Base-by-base conservation (phyloP, 2,329 filamentous ascomycete species). In the Verticillium nonalfalfae region DNA sequence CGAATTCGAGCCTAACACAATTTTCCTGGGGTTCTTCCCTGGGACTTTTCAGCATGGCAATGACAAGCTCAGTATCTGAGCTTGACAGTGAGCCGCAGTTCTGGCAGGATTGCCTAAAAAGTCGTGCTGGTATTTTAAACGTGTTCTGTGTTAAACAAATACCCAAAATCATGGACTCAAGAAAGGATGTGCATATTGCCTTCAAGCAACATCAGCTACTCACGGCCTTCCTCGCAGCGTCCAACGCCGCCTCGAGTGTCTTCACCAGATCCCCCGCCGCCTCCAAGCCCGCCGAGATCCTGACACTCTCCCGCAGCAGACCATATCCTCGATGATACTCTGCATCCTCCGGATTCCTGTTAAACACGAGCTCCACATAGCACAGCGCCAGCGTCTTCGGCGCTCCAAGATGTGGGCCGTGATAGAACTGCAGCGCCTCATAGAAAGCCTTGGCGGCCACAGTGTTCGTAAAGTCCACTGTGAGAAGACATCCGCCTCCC, bases 401-500 rank as follows among this genome's bases (percentile, higher is more conserved):
- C 0, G 81, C 83, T 1, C 81, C 83, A 0, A 86, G 72, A 65
- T 85, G 81, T 1, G 83, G 82, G 0, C 81, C 81, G 1, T 78
- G 74, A 65, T 82, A 80, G 61, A 84, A 75, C 14, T 78, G 73
- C 6, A 81, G 68, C 34, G 70, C 72, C 61, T 85, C 75, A 66
- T 83, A 84, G 63, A 85, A 86, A 0, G 76, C 75, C 3, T 63
- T 68, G 0, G 81, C 75, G 0, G 72, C 62, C 4, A 73, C 73
- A 0, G 78, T 62, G n/a, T 66, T 73, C 11, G 73, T 70, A 56
- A 87, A 81, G 55, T 85, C 79, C 34, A 86, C 71, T 9, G 72
- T 80, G 14, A 86, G 68, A 1, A 86, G 77, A 65, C 81, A 85
- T 2, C 84, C 84, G 66, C 84, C 83, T 0, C 83, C 83, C 0